phyloP scores from a whole-genome alignment of 2,329 filamentous ascomycete genomes.

The Aspergillus eucalypticola region DNA sequence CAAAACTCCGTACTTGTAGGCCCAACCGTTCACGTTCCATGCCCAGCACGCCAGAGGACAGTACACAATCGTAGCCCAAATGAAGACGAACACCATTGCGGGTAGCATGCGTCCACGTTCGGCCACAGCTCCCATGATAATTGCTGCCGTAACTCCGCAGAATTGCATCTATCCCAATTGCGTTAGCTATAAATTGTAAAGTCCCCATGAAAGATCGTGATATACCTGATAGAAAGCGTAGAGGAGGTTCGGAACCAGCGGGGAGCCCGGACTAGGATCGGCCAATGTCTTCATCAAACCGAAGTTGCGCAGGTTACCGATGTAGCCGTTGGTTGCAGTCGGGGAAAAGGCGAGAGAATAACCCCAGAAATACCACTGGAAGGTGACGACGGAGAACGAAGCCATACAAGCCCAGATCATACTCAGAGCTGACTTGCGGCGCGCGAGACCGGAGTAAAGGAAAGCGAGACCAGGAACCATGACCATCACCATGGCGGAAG shows the following conservation, averaged over 20 bases:
- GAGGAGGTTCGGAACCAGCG: slow-evolving; percentile 82
- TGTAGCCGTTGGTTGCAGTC: slow-evolving; percentile 81
- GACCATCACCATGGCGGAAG: slow-evolving; percentile 88
- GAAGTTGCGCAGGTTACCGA: slow-evolving; percentile 87
- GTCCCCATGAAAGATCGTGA: background rate
- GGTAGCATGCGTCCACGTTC: slow-evolving; percentile 92
- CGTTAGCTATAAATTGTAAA: background rate
- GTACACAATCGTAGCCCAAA: slow-evolving; percentile 97
- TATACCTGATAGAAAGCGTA: slow-evolving; percentile 88
- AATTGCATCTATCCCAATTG: slow-evolving; percentile 77
- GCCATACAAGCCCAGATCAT: slow-evolving; percentile 98
- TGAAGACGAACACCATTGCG: slow-evolving; percentile 91
- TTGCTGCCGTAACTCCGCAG: slow-evolving; percentile 86
- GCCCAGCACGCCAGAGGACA: slow-evolving; percentile 95
- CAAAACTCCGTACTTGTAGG: slow-evolving; percentile 82
- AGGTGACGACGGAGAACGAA: slow-evolving; percentile 84
- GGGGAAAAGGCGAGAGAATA: slow-evolving; percentile 91
- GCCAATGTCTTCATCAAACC: slow-evolving; percentile 83
- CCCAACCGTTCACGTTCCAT: slow-evolving; percentile 96
- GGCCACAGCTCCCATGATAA: slow-evolving; percentile 87
- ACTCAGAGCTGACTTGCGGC: slow-evolving; percentile 93
- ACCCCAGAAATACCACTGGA: slow-evolving; percentile 99
- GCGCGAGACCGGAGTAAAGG: slow-evolving; percentile 95
- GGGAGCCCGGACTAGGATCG: slow-evolving; percentile 81
- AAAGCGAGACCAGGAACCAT: slow-evolving; percentile 98